Percentiles rank a stretch among this genome's conserved stretches.
phyloP scores from a whole-genome alignment of 1,284 basidiomycete genomes.

The Cryptococcus sp. region DNA sequence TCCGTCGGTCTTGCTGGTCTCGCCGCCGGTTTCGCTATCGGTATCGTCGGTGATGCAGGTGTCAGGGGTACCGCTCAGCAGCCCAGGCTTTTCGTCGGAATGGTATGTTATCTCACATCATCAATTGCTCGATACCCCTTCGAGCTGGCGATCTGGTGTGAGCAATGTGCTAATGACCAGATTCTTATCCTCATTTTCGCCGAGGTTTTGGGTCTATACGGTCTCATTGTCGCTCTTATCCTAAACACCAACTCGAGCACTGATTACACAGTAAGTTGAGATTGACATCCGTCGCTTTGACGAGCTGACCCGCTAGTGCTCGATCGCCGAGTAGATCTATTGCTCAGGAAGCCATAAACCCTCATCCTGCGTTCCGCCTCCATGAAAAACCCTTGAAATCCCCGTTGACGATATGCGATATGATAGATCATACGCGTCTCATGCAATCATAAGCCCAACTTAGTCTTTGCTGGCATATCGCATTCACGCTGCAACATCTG shows the following conservation, averaged over 20 bases:
- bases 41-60: conserved; percentile 94
- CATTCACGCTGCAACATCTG: too few relatives aligned
- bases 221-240: conserved; percentile 56
- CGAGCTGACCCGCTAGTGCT: not conserved
- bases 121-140: not conserved
- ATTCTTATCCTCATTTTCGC: conserved; percentile 89
- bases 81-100: conserved; percentile 81
- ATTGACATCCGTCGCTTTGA: too few relatives aligned
- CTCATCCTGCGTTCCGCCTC: not conserved
- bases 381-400: not conserved
- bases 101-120: conserved; percentile 24
- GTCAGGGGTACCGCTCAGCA: conserved; percentile 87
- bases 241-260: conserved; percentile 52
- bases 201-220: conserved; percentile 71
- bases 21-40: conserved; percentile 86
- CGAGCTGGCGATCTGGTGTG: too few relatives aligned
- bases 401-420: too few relatives aligned
- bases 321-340: not conserved
- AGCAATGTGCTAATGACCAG: conserved; percentile 41
- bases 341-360: not conserved
- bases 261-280: conserved; percentile 27
- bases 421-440: too few relatives aligned
- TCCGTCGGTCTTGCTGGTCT: conserved; percentile 83
- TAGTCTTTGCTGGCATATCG: too few relatives aligned
- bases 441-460: not conserved